Base-by-base conservation (phyloP, 2,329 filamentous ascomycete species). In the Fusarium liriodendri region DNA sequence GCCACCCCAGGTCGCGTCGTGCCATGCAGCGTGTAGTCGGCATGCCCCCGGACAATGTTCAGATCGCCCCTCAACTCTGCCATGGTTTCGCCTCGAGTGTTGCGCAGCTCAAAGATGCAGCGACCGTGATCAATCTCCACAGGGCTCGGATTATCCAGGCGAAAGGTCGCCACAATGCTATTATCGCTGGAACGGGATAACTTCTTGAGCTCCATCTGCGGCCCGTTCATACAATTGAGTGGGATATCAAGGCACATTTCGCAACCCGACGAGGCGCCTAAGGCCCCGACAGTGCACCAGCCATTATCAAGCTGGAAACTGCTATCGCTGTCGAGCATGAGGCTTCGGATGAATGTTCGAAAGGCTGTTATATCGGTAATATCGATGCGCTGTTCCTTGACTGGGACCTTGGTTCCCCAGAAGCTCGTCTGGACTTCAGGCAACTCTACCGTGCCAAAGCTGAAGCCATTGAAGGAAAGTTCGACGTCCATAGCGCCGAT, bases 51-150 rank as follows among this genome's bases (percentile, higher is more conserved):
- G 40, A 73, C 70, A 29, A 83, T 80, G 35, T 71, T 76, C 58
- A 83, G 52, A 4, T 75, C 65, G 2, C 81, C 82, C 60, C 71
- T 77, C 45, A 83, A 61, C 52, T 74, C 68, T 33, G 79, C 79
- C 37, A 82, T 42, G 10, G 70, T 65, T 40, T 79, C 69, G n/a
- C 76, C 76, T 22, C 72, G 67, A 27, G 72, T 69, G 40, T 78
- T 79, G 42, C 76, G 73, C 27, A 84, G 71, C 66, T 82, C 79
- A 32, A 83, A 83, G 20, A 73, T 64, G 62, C 79, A 80, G 18
- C 64, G 45, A 3, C 80, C 81, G 60, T 80, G 74, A 32, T 80
- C 76, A 7, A 84, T 76, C 66, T 82, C 80, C 35, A 82, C 73
- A 5, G 78, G 76, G 20, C 80, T 80, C 13, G 75, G 73, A 69